Percentiles rank a stretch among this genome's conserved stretches.
phyloP scores from a whole-genome alignment of 2,329 filamentous ascomycete genomes.

The Apiospora saccharicola region DNA sequence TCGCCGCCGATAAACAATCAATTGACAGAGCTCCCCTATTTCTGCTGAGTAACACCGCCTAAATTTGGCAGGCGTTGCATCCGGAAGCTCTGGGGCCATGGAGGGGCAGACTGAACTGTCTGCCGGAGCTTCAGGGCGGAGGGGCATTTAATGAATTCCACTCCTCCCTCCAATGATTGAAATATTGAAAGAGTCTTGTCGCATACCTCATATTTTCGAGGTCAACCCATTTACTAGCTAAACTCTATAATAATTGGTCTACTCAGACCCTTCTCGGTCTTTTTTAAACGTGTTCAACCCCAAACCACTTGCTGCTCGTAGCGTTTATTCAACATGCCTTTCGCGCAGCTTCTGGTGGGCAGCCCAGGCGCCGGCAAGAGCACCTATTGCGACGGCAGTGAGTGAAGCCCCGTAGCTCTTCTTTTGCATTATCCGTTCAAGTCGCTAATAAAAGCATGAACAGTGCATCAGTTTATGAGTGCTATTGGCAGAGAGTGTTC shows the following conservation, averaged over 20 bases:
- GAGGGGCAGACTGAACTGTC: constrained; percentile 7
- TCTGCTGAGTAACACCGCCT: constrained; percentile 33
- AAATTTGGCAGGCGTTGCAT: constrained; percentile 31
- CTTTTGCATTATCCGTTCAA: background rate
- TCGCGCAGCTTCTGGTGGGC: constrained; percentile 85
- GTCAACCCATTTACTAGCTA: background rate
- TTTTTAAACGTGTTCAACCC: background rate
- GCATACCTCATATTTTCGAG: background rate
- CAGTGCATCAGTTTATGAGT: constrained; percentile 95
- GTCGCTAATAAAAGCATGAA: constrained; percentile 25
- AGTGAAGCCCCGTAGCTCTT: constrained; percentile 39
- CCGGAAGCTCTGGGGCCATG: constrained; percentile 21
- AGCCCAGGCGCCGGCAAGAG: constrained; percentile 96
- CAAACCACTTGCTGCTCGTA: background rate
- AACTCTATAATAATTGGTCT: background rate
- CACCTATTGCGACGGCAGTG: constrained; percentile 96
- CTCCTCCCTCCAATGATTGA: constrained; percentile 14
- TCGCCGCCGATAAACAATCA: constrained; percentile 29
- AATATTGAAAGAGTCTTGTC: background rate
- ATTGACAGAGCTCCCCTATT: constrained; percentile 25
- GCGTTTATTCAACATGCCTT: constrained; percentile 56
- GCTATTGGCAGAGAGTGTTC: constrained; percentile 95
- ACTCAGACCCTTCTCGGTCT: background rate
- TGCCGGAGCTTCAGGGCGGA: constrained; percentile 32
- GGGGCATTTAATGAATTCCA: constrained; percentile 36